Percentiles rank a stretch among this genome's conserved stretches.
Evolutionary conservation across 2,329 filamentous ascomycete species (phyloP).

Genomic region (Cryphonectria japonica): DNA sequence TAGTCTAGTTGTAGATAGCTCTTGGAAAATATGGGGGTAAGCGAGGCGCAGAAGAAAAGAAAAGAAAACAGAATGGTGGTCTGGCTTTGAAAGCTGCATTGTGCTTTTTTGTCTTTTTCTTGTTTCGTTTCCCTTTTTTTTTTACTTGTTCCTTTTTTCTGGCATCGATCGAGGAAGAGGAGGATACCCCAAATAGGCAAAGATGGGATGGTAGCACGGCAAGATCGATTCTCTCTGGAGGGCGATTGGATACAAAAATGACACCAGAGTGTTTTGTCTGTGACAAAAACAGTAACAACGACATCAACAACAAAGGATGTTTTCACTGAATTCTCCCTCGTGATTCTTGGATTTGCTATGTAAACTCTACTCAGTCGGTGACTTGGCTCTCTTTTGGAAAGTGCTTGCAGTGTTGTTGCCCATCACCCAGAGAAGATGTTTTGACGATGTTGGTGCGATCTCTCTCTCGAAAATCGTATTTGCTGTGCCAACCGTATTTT

Average conservation of each 20-base stretch:
- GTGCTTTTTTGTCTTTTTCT: neutral
- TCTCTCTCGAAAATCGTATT: neutral
- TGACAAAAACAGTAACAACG: constrained; percentile 1
- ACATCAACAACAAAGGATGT: neutral
- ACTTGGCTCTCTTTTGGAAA: neutral
- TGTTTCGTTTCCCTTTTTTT: neutral
- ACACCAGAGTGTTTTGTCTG: constrained; percentile 11
- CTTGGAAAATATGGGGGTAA: constrained; percentile 14
- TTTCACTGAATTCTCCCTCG: neutral
- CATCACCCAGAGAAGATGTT: neutral
- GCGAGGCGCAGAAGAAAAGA: constrained; percentile 19
- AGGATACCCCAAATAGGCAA: constrained; percentile 23
- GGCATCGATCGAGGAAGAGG: constrained; percentile 19
- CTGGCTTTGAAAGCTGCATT: constrained; percentile 1
- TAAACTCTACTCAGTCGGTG: neutral
- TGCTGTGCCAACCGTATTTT: neutral
- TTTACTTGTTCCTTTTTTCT: neutral
- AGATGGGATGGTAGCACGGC: constrained; percentile 2
- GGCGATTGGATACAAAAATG: neutral
- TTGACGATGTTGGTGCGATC: neutral
- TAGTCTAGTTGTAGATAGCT: constrained; percentile 22
- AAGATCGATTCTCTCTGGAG: neutral
- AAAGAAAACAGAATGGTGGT: neutral
- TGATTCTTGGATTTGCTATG: neutral
- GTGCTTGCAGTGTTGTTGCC: neutral